Percentiles rank a stretch among this genome's conserved stretches.
These are phyloP conservation scores for Collybia mongolica DNA, from an alignment of 768 basidiomycete species.

Conservation along the genomic window DNA sequence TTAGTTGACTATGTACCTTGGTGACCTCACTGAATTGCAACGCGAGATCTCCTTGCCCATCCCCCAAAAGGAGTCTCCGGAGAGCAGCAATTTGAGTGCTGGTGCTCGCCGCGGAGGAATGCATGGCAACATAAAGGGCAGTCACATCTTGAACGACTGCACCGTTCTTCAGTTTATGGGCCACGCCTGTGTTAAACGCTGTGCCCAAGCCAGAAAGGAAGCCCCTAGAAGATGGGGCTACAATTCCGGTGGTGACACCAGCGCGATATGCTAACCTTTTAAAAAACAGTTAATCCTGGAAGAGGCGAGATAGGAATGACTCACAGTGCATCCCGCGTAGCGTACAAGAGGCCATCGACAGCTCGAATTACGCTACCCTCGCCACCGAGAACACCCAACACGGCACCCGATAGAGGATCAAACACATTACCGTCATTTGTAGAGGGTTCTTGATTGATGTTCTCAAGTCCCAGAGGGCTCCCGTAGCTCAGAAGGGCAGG, in stretches of 20 bases:
- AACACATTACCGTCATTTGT: slow-evolving; percentile 67
- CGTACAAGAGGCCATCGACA: slow-evolving; percentile 68
- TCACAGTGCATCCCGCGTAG: slow-evolving; percentile 67
- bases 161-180: slow-evolving; percentile 57
- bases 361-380: slow-evolving; percentile 52
- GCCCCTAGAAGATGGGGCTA: slow-evolving; percentile 53
- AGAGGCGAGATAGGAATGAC: slow-evolving; percentile 21
- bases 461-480: slow-evolving; percentile 64
- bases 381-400: slow-evolving; percentile 55
- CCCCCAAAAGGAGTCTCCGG: slow-evolving; percentile 57
- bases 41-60: slow-evolving; percentile 34
- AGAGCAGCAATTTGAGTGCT: slow-evolving; percentile 80
- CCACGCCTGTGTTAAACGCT: slow-evolving; percentile 60
- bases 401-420: slow-evolving; percentile 44
- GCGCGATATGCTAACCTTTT: slow-evolving; percentile 63
- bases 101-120: slow-evolving; percentile 50
- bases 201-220: slow-evolving; percentile 66
- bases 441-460: slow-evolving; percentile 64
- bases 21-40: slow-evolving; percentile 46
- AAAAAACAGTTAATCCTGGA: not conserved
- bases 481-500: slow-evolving; percentile 73
- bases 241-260: slow-evolving; percentile 58
- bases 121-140: slow-evolving; percentile 65
- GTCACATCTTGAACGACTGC: slow-evolving; percentile 63
- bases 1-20: slow-evolving; percentile 26